Evolutionary conservation across 2,329 filamentous ascomycete species (phyloP), one percentile per base, ranked within the genome.

Genomic region (Neofusicoccum umdonicola): DNA sequence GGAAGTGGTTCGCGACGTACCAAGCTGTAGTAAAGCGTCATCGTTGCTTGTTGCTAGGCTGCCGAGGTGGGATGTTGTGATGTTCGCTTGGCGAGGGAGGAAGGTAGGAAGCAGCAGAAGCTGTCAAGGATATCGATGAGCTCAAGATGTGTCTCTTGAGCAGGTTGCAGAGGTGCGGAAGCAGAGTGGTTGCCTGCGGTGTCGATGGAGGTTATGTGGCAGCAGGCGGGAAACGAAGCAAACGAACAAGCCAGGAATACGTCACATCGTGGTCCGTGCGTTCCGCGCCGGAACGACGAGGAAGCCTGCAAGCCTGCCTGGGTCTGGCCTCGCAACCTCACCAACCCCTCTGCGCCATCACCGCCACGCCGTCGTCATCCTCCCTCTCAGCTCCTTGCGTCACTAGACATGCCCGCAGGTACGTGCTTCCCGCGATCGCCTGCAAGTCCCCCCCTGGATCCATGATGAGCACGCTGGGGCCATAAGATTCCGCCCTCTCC

Each of bases 1-100:
- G 35, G 68, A 67, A 31, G 70, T 63, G 9, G 68, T 22, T 76
- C 11, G 35, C 17, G 65, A 82, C 85, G 75, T 83, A 88, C 86
- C 66, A 88, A 80, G 72, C 84, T 88, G 82, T 88, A 89, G 80
- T 89, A 89, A 74, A 89, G 86, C 74, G 87, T 89, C 87, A 89
- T 89, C 69, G 72, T 85, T 79, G 76, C 77, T 73, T 34, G 47
- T 27, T 27, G 56, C 39, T 51, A 52, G 50, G 48, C 48, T 52
- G 50, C 48, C 54, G 11, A 22, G 48, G 22, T 62, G 19, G 52
- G 22, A 34, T 17, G 42, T n/a, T 19, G 19, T 2, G 41, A 13
- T 15, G 19, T 44, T 8, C 15, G 63, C 27, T 45, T 19, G 3
- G 63, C 1, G 44, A 11, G 3, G 2, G 22, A 50, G 45, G n/a